Evolutionary conservation across 1,284 basidiomycete species (phyloP).

Genomic region (Cryptococcus deneoformans): DNA sequence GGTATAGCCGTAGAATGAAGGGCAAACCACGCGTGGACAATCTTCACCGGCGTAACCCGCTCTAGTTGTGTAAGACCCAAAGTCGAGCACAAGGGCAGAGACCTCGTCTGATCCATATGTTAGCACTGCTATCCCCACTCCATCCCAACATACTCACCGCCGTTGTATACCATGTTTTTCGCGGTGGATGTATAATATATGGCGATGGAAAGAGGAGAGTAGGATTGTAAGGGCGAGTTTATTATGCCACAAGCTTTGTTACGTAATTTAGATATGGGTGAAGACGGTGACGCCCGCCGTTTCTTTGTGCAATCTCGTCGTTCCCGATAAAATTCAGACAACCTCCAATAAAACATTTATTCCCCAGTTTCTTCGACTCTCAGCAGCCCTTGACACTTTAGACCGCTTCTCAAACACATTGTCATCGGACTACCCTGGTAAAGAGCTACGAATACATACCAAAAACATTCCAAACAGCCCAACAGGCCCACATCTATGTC

Average conservation of each 20-base stretch:
- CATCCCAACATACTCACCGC: constrained; percentile 25
- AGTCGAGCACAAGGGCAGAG: constrained; percentile 91
- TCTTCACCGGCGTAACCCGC: constrained; percentile 98
- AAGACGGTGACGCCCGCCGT: background rate
- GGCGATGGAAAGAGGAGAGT: background rate
- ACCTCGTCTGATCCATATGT: constrained; percentile 55
- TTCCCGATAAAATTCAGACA: too few species aligned
- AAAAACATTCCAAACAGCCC: too few species aligned
- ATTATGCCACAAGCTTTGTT: background rate
- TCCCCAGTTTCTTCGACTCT: background rate
- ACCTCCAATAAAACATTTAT: background rate
- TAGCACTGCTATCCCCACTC: background rate
- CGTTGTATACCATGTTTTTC: constrained; percentile 46
- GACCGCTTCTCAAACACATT: background rate
- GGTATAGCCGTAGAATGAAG: constrained; percentile 82
- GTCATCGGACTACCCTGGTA: background rate
- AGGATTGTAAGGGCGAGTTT: background rate
- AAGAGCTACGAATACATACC: too few species aligned
- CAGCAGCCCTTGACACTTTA: background rate
- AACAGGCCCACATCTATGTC: too few species aligned
- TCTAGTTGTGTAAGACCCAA: constrained; percentile 83
- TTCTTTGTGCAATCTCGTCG: background rate
- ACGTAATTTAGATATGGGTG: background rate
- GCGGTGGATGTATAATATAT: background rate
- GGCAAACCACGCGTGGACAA: constrained; percentile 86